Percentiles rank a stretch among this genome's conserved stretches.
Evolutionary conservation across 2,329 filamentous ascomycete species (phyloP).

Genomic region (Drechmeria coniospora): DNA sequence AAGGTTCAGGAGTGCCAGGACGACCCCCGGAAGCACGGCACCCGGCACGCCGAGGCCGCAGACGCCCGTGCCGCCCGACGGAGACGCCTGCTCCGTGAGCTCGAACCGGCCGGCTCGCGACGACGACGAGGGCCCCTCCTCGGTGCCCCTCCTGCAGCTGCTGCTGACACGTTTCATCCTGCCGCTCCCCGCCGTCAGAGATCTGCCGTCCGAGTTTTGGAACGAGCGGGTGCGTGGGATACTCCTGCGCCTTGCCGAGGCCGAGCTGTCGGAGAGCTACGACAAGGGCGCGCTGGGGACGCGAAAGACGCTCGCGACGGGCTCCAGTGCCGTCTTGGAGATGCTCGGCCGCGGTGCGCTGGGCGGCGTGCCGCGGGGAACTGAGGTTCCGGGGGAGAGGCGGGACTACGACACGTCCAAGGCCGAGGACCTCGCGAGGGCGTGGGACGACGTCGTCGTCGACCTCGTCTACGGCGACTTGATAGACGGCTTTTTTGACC

Average conservation of each 20-base stretch:
- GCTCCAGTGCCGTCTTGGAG: slow-evolving; percentile 53
- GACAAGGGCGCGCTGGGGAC: slow-evolving; percentile 63
- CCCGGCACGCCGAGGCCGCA: slow-evolving; percentile 13
- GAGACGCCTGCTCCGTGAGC: not conserved
- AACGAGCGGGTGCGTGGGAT: slow-evolving; percentile 42
- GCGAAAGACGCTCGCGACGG: slow-evolving; percentile 60
- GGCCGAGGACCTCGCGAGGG: slow-evolving; percentile 43
- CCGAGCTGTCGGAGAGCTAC: slow-evolving; percentile 65
- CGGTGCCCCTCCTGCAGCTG: slow-evolving; percentile 51
- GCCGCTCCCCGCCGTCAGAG: slow-evolving; percentile 48
- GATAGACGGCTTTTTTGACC: slow-evolving; percentile 48
- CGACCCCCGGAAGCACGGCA: slow-evolving; percentile 10
- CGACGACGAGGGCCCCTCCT: slow-evolving; percentile 12
- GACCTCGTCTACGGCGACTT: slow-evolving; percentile 53
- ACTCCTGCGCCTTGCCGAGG: slow-evolving; percentile 45
- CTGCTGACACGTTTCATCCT: slow-evolving; percentile 51
- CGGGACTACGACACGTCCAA: slow-evolving; percentile 40
- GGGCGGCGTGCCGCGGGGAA: slow-evolving; percentile 29
- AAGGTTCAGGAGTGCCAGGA: not conserved
- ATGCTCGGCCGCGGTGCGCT: slow-evolving; percentile 50
- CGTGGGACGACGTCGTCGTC: slow-evolving; percentile 53
- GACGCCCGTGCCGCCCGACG: slow-evolving; percentile 8
- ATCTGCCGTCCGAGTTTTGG: slow-evolving; percentile 52
- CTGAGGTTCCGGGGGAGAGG: slow-evolving; percentile 5
- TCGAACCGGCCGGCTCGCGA: slow-evolving; percentile 6